Base-by-base conservation (phyloP, 495 filamentous ascomycete genomes). In the Astrocystis sublimbata region DNA sequence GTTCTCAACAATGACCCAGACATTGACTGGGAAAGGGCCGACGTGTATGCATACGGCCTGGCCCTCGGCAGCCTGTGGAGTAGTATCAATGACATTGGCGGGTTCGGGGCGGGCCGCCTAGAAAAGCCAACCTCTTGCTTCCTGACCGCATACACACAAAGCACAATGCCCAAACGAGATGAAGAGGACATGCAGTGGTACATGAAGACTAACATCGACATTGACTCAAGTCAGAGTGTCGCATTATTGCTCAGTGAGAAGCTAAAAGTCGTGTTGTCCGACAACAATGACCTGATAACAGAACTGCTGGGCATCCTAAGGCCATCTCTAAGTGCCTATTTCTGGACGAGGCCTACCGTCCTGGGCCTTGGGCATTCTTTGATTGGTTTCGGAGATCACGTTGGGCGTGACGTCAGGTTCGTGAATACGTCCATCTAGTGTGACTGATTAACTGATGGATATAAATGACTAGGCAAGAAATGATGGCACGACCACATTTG, bases 1-100 rank as follows among this genome's bases (percentile, higher is more conserved):
- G 36, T 55, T 4, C 15, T 55, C 31, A 55, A 41, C 33, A 15
- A 55, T 38, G 33, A 55, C 51, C 51, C 51, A 15, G 36, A 55
- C 23, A 40, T 38, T 28, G 31, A 55, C 30, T 55, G 33, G 51
- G 4, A 40, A 19, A 55, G 13, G 6, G 51, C 33, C 6, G 51
- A 55, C 51, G 51, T 55, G 28, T 55, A 55, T 24, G 36, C 51
- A 9, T 55, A 55, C 15, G 51, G 51, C n/a, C 33, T 55, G 5
- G 17, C 40, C 8, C 8, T 40, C 4, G 33, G 33, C 26, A 55
- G 51, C 17, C 36, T 55, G 2, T 55, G 30, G 31, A 33, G 31
- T 38, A 40, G 46, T 50, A 9, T n/a, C 7, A 12, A 2, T 8
- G 4, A 0, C 1, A 28, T 1, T 15, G 33, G 31, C 8, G 51